phyloP scores from a whole-genome alignment of 2,329 filamentous ascomycete genomes.

The Juglanconis sp. region DNA sequence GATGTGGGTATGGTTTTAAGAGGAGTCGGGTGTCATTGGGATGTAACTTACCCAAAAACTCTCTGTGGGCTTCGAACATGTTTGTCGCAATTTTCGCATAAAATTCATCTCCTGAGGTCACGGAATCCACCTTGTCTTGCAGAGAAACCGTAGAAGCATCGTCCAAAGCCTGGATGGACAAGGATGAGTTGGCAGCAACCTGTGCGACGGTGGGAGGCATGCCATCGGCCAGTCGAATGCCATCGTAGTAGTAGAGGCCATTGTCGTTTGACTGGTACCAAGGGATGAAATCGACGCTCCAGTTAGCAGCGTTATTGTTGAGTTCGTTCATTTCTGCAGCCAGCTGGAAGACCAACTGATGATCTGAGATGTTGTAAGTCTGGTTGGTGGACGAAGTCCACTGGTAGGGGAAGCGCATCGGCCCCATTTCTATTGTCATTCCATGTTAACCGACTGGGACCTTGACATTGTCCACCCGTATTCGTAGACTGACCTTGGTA shows the following conservation, averaged over 20 bases:
- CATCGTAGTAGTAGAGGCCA: conserved; percentile 46
- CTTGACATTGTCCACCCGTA: conserved; percentile 32
- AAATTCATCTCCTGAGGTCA: conserved; percentile 34
- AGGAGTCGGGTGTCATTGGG: neutral
- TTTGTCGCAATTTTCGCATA: conserved; percentile 36
- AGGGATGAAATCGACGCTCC: conserved; percentile 58
- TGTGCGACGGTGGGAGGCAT: conserved; percentile 51
- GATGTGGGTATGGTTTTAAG: neutral
- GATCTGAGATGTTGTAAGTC: conserved; percentile 58
- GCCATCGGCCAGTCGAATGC: conserved; percentile 47
- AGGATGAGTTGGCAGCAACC: conserved; percentile 40
- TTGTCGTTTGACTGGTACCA: conserved; percentile 59
- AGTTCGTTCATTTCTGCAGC: conserved; percentile 57
- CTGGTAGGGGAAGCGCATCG: conserved; percentile 61
- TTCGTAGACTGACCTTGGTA: conserved; percentile 48
- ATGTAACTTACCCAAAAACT: conserved; percentile 28
- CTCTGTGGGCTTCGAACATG: conserved; percentile 42
- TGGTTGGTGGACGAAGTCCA: conserved; percentile 51
- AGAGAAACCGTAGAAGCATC: conserved; percentile 33
- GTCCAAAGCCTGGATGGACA: conserved; percentile 32
- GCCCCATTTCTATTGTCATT: conserved; percentile 42
- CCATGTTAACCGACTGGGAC: neutral
- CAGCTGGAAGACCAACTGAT: conserved; percentile 63
- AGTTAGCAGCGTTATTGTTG: conserved; percentile 48
- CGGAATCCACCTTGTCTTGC: conserved; percentile 33